A percentile compares a stretch with the other conserved stretches of the same genome.
phyloP scores from a whole-genome alignment of 1,139 yeast genomes.

The Meyerozyma athensensis region DNA sequence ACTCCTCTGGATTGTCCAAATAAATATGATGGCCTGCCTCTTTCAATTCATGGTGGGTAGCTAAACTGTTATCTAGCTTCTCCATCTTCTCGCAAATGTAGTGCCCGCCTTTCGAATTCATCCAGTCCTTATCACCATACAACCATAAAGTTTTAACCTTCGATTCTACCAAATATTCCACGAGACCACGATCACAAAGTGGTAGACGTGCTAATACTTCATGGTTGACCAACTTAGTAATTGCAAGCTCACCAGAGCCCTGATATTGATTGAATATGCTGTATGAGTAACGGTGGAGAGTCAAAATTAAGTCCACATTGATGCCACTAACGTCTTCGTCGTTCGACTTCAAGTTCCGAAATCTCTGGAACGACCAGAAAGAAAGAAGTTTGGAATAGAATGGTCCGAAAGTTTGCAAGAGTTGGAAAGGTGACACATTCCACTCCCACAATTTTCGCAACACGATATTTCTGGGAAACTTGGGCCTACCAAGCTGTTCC shows the following conservation, averaged over 20 bases:
- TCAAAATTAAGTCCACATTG: constrained; percentile 25
- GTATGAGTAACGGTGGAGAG: constrained; percentile 39
- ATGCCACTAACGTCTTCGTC: constrained; percentile 5
- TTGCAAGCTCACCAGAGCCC: constrained; percentile 44
- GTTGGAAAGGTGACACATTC: constrained; percentile 38
- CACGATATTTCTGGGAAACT: constrained; percentile 33
- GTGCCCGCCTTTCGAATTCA: constrained; percentile 40
- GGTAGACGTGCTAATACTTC: constrained; percentile 40
- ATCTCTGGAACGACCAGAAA: constrained; percentile 40
- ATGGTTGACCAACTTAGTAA: constrained; percentile 37
- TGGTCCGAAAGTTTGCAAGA: constrained; percentile 37
- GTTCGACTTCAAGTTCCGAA: constrained; percentile 25
- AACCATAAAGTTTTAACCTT: constrained; percentile 30
- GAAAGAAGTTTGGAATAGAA: constrained; percentile 38
- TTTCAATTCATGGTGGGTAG: constrained; percentile 22
- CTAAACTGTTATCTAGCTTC: constrained; percentile 14
- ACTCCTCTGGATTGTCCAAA: constrained; percentile 34
- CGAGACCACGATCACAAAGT: constrained; percentile 37
- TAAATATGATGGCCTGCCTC: constrained; percentile 43
- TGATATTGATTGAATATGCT: constrained; percentile 43
- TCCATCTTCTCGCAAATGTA: constrained; percentile 26
- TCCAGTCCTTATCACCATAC: constrained; percentile 45
- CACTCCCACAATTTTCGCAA: constrained; percentile 35
- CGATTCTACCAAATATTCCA: constrained; percentile 23
- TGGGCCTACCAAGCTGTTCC: constrained; percentile 35